Evolutionary conservation across 2,329 filamentous ascomycete species (phyloP).

Genomic region (Tolypocladium nubicola): DNA sequence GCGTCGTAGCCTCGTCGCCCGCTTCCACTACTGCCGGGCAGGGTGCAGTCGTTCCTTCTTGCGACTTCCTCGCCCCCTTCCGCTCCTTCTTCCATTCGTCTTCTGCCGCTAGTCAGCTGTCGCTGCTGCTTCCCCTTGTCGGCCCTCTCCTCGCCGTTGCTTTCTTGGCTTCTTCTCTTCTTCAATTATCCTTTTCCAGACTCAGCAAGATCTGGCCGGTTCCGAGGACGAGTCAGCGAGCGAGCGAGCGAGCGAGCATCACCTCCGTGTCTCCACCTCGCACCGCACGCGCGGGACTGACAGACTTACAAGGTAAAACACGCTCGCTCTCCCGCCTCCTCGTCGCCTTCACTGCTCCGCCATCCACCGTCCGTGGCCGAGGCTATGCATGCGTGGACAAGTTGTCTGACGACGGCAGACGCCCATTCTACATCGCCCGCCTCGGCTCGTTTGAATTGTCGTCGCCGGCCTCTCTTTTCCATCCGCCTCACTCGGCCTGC

Average conservation of each 20-base stretch:
- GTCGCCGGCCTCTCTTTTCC: background rate
- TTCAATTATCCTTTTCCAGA: background rate
- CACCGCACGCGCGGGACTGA: background rate
- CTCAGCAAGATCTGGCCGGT: background rate
- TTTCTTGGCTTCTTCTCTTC: background rate
- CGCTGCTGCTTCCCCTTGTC: background rate
- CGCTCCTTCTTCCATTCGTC: background rate
- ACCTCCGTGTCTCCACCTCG: background rate
- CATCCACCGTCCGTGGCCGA: background rate
- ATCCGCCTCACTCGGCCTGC: slow-evolving; percentile 1
- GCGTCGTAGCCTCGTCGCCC: background rate
- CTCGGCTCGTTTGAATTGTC: background rate
- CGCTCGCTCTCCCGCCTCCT: no score
- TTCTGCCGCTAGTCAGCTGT: background rate
- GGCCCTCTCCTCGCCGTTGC: background rate
- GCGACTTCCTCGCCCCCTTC: background rate
- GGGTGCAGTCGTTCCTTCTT: background rate
- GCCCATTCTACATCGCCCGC: background rate
- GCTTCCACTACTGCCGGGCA: background rate
- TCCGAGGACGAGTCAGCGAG: background rate
- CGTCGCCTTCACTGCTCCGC: background rate
- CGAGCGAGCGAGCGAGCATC: background rate
- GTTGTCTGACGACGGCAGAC: background rate
- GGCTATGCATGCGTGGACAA: background rate
- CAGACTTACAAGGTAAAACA: slow-evolving; percentile 1